phyloP scores from a whole-genome alignment of 2,329 filamentous ascomycete species.

The Talaromyces sp. region DNA sequence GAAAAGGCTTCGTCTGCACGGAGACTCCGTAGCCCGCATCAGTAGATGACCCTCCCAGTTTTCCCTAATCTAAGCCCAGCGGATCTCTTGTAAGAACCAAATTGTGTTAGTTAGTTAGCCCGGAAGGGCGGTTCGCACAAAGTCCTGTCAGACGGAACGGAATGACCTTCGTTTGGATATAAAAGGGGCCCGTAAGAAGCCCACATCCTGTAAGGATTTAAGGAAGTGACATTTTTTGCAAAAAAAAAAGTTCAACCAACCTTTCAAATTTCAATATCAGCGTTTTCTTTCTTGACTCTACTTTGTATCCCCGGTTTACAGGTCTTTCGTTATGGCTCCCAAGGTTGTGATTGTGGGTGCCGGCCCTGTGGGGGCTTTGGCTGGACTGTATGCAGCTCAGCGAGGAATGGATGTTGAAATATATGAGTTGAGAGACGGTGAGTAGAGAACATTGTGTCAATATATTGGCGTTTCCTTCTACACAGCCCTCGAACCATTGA shows the following conservation, averaged over 20 bases:
- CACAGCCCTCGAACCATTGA: background rate
- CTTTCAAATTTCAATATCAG: background rate
- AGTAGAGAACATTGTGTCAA: background rate
- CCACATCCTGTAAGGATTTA: background rate
- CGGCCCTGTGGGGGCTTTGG: background rate
- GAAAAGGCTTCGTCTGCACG: background rate
- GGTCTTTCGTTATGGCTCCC: background rate
- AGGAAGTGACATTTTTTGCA: background rate
- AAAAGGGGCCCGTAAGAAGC: background rate
- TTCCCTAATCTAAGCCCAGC: background rate
- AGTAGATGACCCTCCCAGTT: too few species aligned
- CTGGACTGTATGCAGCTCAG: background rate
- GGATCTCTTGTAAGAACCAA: background rate
- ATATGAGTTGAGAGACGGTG: background rate
- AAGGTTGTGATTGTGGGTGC: background rate
- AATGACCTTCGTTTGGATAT: background rate
- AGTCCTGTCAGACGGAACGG: background rate
- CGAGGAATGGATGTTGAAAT: background rate
- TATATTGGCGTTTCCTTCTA: background rate
- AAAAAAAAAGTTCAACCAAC: background rate
- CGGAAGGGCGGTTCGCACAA: background rate
- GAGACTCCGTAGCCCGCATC: too few species aligned
- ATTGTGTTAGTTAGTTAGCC: background rate
- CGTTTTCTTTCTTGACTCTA: background rate
- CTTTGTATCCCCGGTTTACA: background rate